Conservation (phyloP, 805 yeast species). For the Grigorovia humatica region DNA sequence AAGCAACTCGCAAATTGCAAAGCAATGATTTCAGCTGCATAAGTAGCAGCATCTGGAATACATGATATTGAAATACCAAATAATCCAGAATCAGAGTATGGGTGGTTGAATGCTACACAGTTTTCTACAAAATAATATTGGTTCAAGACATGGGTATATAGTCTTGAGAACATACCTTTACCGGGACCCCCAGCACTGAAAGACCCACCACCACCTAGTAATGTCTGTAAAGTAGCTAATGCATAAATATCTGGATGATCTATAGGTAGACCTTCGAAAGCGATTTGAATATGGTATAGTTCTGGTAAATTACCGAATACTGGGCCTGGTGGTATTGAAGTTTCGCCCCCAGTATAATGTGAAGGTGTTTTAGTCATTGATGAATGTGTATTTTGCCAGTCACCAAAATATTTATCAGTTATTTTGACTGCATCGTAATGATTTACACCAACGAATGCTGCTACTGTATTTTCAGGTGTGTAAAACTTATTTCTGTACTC, state of each 20-base stretch:
- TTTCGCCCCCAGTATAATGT: constrained; percentile 50
- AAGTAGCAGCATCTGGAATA: constrained; percentile 75
- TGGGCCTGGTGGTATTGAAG: constrained; percentile 44
- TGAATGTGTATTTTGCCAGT: constrained; percentile 34
- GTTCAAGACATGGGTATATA: constrained; percentile 84
- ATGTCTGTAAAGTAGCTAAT: constrained; percentile 77
- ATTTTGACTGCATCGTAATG: constrained; percentile 58
- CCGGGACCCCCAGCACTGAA: constrained; percentile 99
- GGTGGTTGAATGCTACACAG: constrained; percentile 79
- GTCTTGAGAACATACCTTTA: constrained; percentile 93
- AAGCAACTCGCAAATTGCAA: constrained; percentile 47
- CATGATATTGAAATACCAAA: constrained; percentile 84
- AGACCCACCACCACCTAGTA: constrained; percentile 94
- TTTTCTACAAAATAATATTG: constrained; percentile 86
- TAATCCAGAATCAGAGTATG: constrained; percentile 81
- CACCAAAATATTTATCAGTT: constrained; percentile 54
- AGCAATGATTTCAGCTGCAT: constrained; percentile 69
- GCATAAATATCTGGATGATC: constrained; percentile 83
- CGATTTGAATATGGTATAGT: constrained; percentile 75
- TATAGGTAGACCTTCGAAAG: constrained; percentile 79
- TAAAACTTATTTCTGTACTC: constrained; percentile 57
- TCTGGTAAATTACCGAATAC: constrained; percentile 60
- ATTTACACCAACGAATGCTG: constrained; percentile 79
- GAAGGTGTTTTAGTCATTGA: constrained; percentile 31
- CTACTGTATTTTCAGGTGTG: constrained; percentile 71